These are phyloP conservation scores for Pseudonitzschia delicatissima DNA, from an alignment of 108 stramenopile genomes.

Conservation along the genomic window DNA sequence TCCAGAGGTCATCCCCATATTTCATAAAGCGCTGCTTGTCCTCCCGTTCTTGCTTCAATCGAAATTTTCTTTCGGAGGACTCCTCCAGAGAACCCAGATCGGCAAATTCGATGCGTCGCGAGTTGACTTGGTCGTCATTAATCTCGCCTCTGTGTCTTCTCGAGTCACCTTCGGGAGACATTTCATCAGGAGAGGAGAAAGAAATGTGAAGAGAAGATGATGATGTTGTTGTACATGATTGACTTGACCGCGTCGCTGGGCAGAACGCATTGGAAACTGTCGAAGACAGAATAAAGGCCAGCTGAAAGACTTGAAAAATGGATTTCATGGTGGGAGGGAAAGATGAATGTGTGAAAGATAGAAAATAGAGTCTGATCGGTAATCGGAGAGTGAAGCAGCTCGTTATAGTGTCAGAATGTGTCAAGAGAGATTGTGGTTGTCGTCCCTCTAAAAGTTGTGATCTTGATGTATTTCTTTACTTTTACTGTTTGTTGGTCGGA, in stretches of 20 bases:
- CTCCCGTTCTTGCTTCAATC: conserved; percentile 33
- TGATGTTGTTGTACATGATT: not conserved
- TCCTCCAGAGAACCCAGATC: conserved; percentile 37
- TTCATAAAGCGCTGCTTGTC: conserved; percentile 32
- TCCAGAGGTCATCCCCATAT: conserved; percentile 59
- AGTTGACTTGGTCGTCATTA: not conserved
- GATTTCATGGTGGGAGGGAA: not conserved
- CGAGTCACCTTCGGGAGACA: not conserved
- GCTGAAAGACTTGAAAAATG: not conserved
- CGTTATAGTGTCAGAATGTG: too few species aligned
- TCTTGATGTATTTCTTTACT: too few species aligned
- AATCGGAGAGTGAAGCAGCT: too few species aligned
- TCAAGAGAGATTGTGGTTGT: too few species aligned
- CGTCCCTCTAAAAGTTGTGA: too few species aligned
- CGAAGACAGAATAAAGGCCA: not conserved
- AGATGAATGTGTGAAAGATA: too few species aligned
- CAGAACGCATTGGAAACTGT: conserved; percentile 1
- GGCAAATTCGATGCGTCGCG: conserved; percentile 30
- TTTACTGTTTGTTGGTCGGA: too few species aligned
- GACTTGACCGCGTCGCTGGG: not conserved
- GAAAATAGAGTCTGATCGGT: too few species aligned
- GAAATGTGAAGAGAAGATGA: conserved; percentile 2
- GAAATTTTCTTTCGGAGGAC: conserved; percentile 25
- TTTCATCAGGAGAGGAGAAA: conserved; percentile 1
- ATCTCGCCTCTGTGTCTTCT: not conserved